Base-by-base conservation (phyloP, 164 flowering plant species). In the Piper longum region DNA sequence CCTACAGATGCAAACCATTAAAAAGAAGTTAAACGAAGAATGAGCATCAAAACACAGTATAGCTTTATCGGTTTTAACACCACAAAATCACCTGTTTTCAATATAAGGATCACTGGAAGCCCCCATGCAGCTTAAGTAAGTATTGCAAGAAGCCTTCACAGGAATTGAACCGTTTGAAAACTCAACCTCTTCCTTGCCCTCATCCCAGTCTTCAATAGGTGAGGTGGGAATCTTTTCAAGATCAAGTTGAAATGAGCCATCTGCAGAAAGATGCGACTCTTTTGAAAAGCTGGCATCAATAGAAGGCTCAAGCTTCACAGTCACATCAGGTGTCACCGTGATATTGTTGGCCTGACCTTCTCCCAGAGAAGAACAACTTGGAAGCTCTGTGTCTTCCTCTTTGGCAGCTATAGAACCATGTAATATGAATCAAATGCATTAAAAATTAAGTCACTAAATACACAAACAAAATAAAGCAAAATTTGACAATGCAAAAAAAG, bases 371-470 rank as follows among this genome's bases (percentile, higher is more conserved):
- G 61, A 64, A 69, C 60, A n/a, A 26, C 36, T 26, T 16, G 9
- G 63, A 55, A 73, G 63, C 56, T 61, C 64, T 18, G 40, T 16
- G 9, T 59, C 69, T 41, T 66, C 61, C 59, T 70, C 80, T 56
- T 73, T 62, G 16, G 67, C 6, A 74, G 57, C 81, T 81, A 77
- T 71, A 67, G 60, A 66, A 70, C 69, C 51, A 13, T 17, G 64
- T 40, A 57, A 77, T 14, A 54, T 54, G 26, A 48, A 11, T 14
- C 7, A 54, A 63, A 55, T 16, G 39, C 18, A 26, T 36, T 12
- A 62, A n/a, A 41, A 7, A 51, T 48, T 48, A 48, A 9, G 3
- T 48, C 9, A 48, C 7, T 14, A 1, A 62, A 62, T 5, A 60
- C 16, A 19, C 4, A 9, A 41, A 57, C 41, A 41, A 60, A 51